Base-by-base conservation (phyloP, 305 asterid genomes). In the Fraxinus angustifolia region DNA sequence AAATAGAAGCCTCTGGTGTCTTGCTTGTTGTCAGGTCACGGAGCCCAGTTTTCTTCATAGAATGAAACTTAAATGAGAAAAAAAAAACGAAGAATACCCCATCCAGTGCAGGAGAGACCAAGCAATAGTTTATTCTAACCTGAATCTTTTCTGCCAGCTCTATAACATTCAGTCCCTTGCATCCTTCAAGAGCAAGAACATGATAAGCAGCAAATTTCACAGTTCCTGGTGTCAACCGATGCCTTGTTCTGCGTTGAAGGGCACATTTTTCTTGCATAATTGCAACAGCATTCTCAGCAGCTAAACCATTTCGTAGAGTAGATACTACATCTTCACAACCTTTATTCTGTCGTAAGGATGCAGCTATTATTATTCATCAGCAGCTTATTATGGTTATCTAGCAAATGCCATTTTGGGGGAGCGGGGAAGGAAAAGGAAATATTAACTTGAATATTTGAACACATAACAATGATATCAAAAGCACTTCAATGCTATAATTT, bases 121-220 rank as follows among this genome's bases (percentile, higher is more conserved):
- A 28, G 40, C 40, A 70, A 75, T 28, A 76, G 82, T 75, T 82
- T 67, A 53, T 40, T 79, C 81, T 82, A 85, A 96, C 99, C 92
- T 96, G 99, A 88, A 96, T 96, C 91, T 92, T 94, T 75, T 96
- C 99, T 0, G 99, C 99, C 77, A 96, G 90, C 70, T 94, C 99
- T 81, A 94, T 85, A 74, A 96, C 99, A 82, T 93, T 94, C 73
- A 96, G 87, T 75, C 99, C 99, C 85, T 91, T 92, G 92, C 95
- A 91, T 84, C 97, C 99, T 86, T 93, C 98, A 56, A 96, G 97
- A 84, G 98, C 97, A 84, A 96, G 99, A 82, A 96, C 97, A 84
- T 96, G 99, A 84, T 96, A 96, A 75, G 98, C 98, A 84, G 99
- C 99, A 91, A 94, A 96, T 83, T 94, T 96, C 76, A 96, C 98